Conservation (phyloP, 768 basidiomycete species). For the Cystofilobasidium bisporidii region DNA sequence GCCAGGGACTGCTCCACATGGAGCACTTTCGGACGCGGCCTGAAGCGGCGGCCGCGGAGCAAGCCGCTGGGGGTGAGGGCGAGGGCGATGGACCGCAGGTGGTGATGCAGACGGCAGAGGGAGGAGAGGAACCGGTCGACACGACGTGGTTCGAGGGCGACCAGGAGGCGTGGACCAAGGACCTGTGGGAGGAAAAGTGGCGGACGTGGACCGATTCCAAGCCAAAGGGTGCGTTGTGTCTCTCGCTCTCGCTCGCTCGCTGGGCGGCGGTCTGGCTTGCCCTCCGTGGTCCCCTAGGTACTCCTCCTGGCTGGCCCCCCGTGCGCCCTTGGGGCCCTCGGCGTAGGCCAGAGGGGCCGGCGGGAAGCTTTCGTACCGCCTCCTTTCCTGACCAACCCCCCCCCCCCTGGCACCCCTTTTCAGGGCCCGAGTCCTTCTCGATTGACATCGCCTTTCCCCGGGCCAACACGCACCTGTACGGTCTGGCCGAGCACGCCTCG, state of each 20-base stretch:
- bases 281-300: too few relatives aligned
- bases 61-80: constrained; percentile 37
- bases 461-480: constrained; percentile 72
- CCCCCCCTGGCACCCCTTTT: neutral
- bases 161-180: constrained; percentile 55
- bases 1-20: constrained; percentile 85
- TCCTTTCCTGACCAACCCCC: too few relatives aligned
- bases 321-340: too few relatives aligned
- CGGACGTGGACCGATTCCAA: constrained; percentile 81
- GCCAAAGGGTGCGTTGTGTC: constrained; percentile 65
- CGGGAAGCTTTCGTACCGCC: too few relatives aligned
- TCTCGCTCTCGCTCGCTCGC: neutral
- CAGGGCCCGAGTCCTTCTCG: constrained; percentile 88
- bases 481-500: constrained; percentile 93
- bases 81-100: constrained; percentile 43
- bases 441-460: constrained; percentile 89
- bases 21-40: constrained; percentile 74
- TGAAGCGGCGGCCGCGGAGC: constrained; percentile 40
- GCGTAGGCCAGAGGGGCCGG: too few relatives aligned
- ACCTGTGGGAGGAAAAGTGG: constrained; percentile 82
- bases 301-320: too few relatives aligned
- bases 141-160: constrained; percentile 73
- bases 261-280: neutral
- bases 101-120: too few relatives aligned
- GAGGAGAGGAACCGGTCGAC: constrained; percentile 22